Evolutionary conservation across 1,139 yeast species (phyloP).

Genomic region (Candida tropicalis): DNA sequence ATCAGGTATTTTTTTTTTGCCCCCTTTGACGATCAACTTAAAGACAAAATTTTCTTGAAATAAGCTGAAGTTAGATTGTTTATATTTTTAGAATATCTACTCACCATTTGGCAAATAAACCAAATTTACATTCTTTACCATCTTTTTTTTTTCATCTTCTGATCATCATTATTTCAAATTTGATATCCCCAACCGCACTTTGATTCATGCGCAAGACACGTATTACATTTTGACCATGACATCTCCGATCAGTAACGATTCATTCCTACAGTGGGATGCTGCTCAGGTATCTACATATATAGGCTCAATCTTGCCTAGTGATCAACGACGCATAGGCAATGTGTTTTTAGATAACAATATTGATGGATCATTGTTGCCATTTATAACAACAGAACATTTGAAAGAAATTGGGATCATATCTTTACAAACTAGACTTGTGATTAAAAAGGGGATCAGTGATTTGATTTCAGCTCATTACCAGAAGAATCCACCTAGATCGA

Average conservation of each 20-base stretch:
- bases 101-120: not conserved
- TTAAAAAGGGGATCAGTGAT: constrained; percentile 53
- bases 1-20: not conserved
- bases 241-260: constrained; percentile 29
- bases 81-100: not conserved
- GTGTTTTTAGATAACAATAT: constrained; percentile 57
- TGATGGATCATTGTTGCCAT: constrained; percentile 63
- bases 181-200: not conserved
- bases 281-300: constrained; percentile 48
- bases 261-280: constrained; percentile 50
- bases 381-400: constrained; percentile 60
- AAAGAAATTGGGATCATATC: constrained; percentile 56
- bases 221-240: constrained; percentile 10
- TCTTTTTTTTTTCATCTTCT: not conserved
- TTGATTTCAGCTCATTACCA: constrained; percentile 41
- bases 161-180: not conserved
- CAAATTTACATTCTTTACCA: not conserved
- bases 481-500: constrained; percentile 31
- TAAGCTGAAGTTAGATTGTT: too few relatives aligned
- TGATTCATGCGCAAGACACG: constrained; percentile 2
- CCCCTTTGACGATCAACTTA: constrained; percentile 4
- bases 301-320: constrained; percentile 25
- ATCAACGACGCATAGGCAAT: constrained; percentile 25
- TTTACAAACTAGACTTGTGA: constrained; percentile 44
- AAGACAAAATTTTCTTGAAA: not conserved